Percentiles rank a stretch among this genome's conserved stretches.
Conservation (phyloP, 495 filamentous ascomycete genomes). For the Daldinia bambusicola region DNA sequence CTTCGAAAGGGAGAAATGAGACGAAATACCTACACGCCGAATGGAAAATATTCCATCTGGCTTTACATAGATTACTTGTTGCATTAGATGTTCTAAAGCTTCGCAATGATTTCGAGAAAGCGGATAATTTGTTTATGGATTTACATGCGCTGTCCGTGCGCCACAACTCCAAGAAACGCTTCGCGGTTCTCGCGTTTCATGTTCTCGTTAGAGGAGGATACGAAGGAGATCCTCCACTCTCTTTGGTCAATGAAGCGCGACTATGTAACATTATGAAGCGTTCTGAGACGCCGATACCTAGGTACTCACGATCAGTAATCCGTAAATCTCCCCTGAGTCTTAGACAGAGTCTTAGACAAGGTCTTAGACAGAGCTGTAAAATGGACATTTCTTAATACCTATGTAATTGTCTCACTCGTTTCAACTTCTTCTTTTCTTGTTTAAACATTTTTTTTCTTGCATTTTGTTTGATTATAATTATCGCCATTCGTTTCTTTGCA, state of each 20-base stretch:
- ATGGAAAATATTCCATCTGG: background rate
- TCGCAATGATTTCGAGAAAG: background rate
- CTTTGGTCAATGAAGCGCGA: conserved; percentile 19
- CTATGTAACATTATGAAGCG: conserved; percentile 29
- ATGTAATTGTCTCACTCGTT: conserved; percentile 1
- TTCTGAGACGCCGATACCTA: conserved; percentile 40
- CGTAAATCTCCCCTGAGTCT: conserved; percentile 17
- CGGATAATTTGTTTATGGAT: background rate
- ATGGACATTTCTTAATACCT: conserved; percentile 8
- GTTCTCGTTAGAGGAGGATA: conserved; percentile 13
- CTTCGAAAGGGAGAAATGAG: background rate
- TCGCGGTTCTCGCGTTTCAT: conserved; percentile 30
- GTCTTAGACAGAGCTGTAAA: conserved; percentile 13
- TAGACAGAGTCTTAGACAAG: no score
- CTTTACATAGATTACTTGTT: background rate
- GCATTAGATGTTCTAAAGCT: no score
- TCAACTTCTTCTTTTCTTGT: conserved; percentile 23
- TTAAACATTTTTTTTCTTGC: conserved; percentile 12
- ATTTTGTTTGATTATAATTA: conserved; percentile 15
- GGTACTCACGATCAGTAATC: conserved; percentile 16
- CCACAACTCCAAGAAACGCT: conserved; percentile 6
- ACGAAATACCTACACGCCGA: background rate
- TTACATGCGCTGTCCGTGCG: background rate
- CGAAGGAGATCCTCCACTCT: conserved; percentile 4
- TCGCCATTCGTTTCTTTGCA: conserved; percentile 48